phyloP scores from a whole-genome alignment of 768 basidiomycete genomes.

The Xerocomus brunneocitrinus region DNA sequence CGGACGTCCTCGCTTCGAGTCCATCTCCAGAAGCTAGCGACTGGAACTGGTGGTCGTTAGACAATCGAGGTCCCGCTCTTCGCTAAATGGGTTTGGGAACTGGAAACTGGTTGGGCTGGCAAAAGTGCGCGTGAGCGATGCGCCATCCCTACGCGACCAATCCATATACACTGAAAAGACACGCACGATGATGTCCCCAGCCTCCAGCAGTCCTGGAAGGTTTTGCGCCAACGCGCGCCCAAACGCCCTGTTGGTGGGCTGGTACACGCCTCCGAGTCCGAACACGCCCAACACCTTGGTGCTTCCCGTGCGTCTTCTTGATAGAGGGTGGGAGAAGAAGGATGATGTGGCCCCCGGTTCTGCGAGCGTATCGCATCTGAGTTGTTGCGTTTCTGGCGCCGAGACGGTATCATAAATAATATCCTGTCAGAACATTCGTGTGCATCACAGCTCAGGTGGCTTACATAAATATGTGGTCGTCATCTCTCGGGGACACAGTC shows the following conservation, averaged over 20 bases:
- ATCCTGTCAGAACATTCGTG: no score
- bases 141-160: no score
- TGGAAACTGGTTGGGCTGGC: constrained; percentile 11
- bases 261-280: constrained; percentile 14
- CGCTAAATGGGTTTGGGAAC: no score
- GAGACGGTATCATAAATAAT: constrained; percentile 28
- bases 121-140: background rate
- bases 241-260: constrained; percentile 9
- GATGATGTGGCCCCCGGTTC: constrained; percentile 28
- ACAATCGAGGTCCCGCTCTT: no score
- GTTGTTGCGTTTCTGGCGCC: constrained; percentile 29
- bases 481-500: no score
- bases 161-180: background rate
- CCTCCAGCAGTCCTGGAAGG: constrained; percentile 9
- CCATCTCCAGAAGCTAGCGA: no score
- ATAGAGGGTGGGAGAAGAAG: constrained; percentile 2
- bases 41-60: no score
- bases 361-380: constrained; percentile 29
- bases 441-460: no score
- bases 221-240: constrained; percentile 10
- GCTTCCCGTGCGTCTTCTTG: constrained; percentile 11
- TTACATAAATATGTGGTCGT: no score
- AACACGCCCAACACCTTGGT: constrained; percentile 12
- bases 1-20: no score
- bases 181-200: constrained; percentile 16